A percentile compares a stretch with the other conserved stretches of the same genome.
phyloP scores from a whole-genome alignment of 2,329 filamentous ascomycete genomes.

The Gliomastix tumulicola region DNA sequence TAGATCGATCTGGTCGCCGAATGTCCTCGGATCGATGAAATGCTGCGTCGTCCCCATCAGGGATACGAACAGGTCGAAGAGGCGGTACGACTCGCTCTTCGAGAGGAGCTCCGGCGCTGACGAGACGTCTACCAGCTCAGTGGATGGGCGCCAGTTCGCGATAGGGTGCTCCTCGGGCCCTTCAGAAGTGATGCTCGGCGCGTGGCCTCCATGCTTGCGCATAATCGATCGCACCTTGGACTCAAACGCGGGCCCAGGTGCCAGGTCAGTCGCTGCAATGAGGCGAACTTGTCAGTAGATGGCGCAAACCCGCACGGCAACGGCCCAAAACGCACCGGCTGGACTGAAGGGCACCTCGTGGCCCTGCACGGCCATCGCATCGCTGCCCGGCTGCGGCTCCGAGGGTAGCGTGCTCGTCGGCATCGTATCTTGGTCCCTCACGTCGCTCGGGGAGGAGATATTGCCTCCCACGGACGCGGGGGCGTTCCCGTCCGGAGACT shows the following conservation, averaged over 20 bases:
- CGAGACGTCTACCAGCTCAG: constrained; percentile 13
- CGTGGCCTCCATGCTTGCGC: constrained; percentile 8
- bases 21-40: constrained; percentile 16
- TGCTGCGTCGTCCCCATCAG: constrained; percentile 18
- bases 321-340: no score
- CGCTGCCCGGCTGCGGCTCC: no score
- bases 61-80: constrained; percentile 14
- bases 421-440: no score
- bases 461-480: neutral
- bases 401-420: no score
- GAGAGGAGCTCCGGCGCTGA: constrained; percentile 6
- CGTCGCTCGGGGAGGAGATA: neutral
- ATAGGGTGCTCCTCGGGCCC: no score
- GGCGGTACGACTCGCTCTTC: constrained; percentile 10
- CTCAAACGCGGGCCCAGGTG: constrained; percentile 13
- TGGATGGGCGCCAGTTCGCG: constrained; percentile 6
- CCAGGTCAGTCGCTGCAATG: constrained; percentile 5
- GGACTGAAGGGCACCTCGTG: no score
- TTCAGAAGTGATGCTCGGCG: constrained; percentile 16
- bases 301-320: no score
- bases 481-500: no score
- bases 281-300: no score
- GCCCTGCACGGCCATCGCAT: no score
- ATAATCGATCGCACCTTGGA: constrained; percentile 12
- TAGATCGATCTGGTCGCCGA: constrained; percentile 13